Base-by-base conservation (phyloP, 305 asterid species). In the Rubia tinctorum region DNA sequence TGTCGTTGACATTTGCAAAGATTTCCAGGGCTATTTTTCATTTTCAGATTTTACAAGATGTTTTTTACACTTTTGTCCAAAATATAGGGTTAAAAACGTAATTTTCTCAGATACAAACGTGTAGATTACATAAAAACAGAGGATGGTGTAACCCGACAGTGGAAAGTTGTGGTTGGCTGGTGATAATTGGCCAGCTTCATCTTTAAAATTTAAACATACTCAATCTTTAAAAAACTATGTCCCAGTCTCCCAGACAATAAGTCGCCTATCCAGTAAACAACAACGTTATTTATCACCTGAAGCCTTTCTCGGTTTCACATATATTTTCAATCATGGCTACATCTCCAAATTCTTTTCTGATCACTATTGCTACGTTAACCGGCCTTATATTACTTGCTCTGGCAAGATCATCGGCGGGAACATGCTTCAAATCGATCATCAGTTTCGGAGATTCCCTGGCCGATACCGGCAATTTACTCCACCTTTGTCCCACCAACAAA, bases 381-480 rank as follows among this genome's bases (percentile, higher is more conserved):
- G 59, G 59, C 6, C 23, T 51, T 18, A 6, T 53, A 53, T 18
- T 49, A 30, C 49, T 53, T 27, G 6, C 15, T 51, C 9, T 18
- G 17, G 5, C 25, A 9, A 8, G 27, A 27, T 23, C 43, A 47
- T 37, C 47, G 20, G 20, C 49, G 13, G 59, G 15, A 14, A 8
- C 42, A 72, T 20, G 47, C 75, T 23, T 34, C 75, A 63, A 73
- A 18, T 73, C 75, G 20, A 74, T 78, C 12, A 69, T 78, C 20
- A 74, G 82, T 20, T 73, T 78, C n/a, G 91, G 91, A 11, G 89
- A 88, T 73, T 88, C 95, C 2, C 77, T 87, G 0, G 78, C 90
- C 0, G 95, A 85, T 66, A 87, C 91, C 64, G 91, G 91, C 12
- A 87, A 89, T 39, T 49, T 44, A 13, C 74, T 80, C 60, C 22